Evolutionary conservation across 1,139 yeast genomes (phyloP), one percentile per base, ranked within the genome.

Genomic region (Kodamaea sp.): DNA sequence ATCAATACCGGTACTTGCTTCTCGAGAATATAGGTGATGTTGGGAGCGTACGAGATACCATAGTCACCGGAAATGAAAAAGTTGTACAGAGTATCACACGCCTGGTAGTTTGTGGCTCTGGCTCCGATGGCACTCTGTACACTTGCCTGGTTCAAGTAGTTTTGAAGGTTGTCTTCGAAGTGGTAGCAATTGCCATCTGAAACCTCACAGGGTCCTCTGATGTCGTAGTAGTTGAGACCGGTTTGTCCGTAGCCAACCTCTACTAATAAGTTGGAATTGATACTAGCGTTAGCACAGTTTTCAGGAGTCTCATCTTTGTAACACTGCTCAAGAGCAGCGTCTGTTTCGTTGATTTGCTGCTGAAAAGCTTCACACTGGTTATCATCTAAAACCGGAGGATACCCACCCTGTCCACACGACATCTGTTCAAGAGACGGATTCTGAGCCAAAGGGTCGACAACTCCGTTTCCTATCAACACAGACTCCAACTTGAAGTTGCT

Each of bases 331-430:
- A n/a, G n/a, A n/a, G 12, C 18, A 24, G 18, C 12, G n/a, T 15
- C n/a, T 24, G 26, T 11, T 12, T 24, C n/a, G n/a, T n/a, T n/a
- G n/a, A n/a, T n/a, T n/a, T n/a, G n/a, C n/a, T n/a, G n/a, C n/a
- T n/a, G n/a, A n/a, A n/a, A n/a, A n/a, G n/a, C n/a, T n/a, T n/a
- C n/a, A 24, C 26, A 24, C 19, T 7, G 7, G 15, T 1, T 8
- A 24, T 15, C 26, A 15, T 8, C 52, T 35, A 85, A 65, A 5
- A 86, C 80, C 22, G 85, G 71, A 19, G 78, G 76, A 55, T 80
- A 78, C 1, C 95, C 95, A 38, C 92, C 92, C 52, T 74, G 61
- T 30, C 92, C 92, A 59, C 95, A 86, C 2, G 83, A 90, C 94
- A 84, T 85, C 46, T 90, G 89, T 51, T 77, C 78, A 58, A 83